phyloP scores from a whole-genome alignment of 176 grass and related monocot genomes.

The Carex kokanica region DNA sequence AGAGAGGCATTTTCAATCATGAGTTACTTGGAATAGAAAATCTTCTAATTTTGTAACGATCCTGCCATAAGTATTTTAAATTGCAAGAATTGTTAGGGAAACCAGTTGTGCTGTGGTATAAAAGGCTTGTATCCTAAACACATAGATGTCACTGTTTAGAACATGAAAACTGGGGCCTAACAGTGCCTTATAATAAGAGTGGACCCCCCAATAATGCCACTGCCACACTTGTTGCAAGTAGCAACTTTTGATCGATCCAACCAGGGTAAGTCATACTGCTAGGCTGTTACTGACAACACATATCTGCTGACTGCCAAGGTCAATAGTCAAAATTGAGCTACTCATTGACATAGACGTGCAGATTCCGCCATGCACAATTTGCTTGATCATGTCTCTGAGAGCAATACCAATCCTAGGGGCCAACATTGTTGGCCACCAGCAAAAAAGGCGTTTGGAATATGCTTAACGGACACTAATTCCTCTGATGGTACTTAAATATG shows the following conservation, averaged over 20 bases:
- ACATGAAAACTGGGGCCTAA: background rate
- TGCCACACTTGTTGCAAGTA: background rate
- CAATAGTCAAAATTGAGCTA: background rate
- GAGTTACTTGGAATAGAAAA: background rate
- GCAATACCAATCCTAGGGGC: background rate
- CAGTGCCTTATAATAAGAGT: background rate
- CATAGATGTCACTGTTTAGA: background rate
- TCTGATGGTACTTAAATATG: background rate
- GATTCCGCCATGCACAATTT: background rate
- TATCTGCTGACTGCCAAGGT: background rate
- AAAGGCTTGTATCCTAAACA: background rate
- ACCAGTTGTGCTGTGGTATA: background rate
- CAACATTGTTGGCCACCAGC: background rate
- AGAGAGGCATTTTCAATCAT: background rate
- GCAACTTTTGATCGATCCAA: background rate
- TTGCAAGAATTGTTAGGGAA: background rate
- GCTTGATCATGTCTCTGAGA: background rate
- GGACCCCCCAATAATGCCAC: background rate
- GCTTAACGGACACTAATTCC: background rate
- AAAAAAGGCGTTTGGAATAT: too few species aligned
- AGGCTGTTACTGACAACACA: background rate
- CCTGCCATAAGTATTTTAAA: background rate
- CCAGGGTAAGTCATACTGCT: background rate
- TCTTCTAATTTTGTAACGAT: background rate
- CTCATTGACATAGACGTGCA: background rate